A percentile compares a stretch with the other conserved stretches of the same genome.
These are phyloP conservation scores for Fusarium brevicatenulatum DNA, from an alignment of 2,329 filamentous ascomycete genomes.

Conservation along the genomic window DNA sequence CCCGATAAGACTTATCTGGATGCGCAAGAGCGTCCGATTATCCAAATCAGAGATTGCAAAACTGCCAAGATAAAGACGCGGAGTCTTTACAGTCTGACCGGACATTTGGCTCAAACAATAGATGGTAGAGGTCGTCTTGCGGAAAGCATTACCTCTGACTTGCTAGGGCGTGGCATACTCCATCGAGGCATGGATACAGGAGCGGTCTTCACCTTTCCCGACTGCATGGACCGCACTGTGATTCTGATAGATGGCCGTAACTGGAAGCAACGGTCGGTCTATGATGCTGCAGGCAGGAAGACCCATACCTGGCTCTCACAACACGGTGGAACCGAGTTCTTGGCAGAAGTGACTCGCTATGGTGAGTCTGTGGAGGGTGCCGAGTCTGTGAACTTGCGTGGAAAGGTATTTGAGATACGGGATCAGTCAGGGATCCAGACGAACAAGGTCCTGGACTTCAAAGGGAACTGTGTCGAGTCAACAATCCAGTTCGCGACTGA, in stretches of 20 bases:
- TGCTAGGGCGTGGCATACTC: neutral
- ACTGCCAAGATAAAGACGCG: neutral
- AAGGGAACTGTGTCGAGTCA: neutral
- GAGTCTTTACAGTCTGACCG: neutral
- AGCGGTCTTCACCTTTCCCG: neutral
- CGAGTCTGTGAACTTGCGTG: accelerated
- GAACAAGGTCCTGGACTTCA: neutral
- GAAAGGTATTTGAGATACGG: neutral
- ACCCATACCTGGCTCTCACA: neutral
- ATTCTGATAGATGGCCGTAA: neutral
- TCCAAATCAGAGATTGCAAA: neutral
- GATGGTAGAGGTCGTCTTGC: neutral
- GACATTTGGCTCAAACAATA: neutral
- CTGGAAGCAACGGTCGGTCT: neutral
- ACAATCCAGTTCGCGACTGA: neutral
- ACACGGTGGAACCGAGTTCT: neutral
- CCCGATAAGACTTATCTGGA: neutral
- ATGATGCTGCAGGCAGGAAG: neutral
- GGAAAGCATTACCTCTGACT: neutral
- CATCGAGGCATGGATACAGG: neutral
- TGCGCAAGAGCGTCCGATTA: neutral
- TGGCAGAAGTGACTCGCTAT: accelerated
- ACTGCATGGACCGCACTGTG: neutral
- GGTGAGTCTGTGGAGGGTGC: accelerated
- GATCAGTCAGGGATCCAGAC: neutral